Evolutionary conservation across 257 asterid species (phyloP).

Genomic region (Plantago ovata): DNA sequence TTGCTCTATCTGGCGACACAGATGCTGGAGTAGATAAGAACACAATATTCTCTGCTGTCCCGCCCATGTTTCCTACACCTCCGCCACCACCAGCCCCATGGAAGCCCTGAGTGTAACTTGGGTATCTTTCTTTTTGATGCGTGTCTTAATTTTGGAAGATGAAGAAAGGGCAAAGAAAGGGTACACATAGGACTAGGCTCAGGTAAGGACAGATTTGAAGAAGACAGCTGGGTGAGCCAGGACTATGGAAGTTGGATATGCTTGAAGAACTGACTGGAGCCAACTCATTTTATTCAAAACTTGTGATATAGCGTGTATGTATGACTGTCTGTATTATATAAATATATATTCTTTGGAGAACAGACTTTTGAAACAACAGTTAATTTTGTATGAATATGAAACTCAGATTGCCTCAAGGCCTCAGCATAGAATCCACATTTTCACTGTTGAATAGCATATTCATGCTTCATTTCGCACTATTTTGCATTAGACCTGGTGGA

Average conservation of each 20-base stretch:
- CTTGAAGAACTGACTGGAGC: slow-evolving; percentile 4
- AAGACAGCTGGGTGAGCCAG: slow-evolving; percentile 13
- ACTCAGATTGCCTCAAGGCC: no score
- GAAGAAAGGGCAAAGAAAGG: not conserved
- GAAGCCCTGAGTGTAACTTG: slow-evolving; percentile 54
- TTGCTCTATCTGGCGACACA: slow-evolving; percentile 76
- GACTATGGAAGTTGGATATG: not conserved
- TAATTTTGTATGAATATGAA: not conserved
- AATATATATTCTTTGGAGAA: not conserved
- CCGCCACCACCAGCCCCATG: slow-evolving; percentile 99
- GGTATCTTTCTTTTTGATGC: slow-evolving; percentile 12
- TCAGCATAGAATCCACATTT: no score
- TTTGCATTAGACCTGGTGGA: no score
- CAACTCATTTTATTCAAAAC: slow-evolving; percentile 4
- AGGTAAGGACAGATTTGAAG: slow-evolving; percentile 18
- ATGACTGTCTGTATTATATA: not conserved
- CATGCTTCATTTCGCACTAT: no score
- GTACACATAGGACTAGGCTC: slow-evolving; percentile 10
- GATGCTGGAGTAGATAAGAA: slow-evolving; percentile 64
- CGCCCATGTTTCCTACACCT: slow-evolving; percentile 90
- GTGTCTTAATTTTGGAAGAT: slow-evolving; percentile 12
- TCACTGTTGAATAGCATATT: no score
- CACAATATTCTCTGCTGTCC: slow-evolving; percentile 91
- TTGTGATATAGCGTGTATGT: slow-evolving; percentile 29
- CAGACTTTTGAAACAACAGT: not conserved